Percentiles rank a stretch among this genome's conserved stretches.
phyloP scores from a whole-genome alignment of 2,329 filamentous ascomycete species.

The Aureobasidium vineae region DNA sequence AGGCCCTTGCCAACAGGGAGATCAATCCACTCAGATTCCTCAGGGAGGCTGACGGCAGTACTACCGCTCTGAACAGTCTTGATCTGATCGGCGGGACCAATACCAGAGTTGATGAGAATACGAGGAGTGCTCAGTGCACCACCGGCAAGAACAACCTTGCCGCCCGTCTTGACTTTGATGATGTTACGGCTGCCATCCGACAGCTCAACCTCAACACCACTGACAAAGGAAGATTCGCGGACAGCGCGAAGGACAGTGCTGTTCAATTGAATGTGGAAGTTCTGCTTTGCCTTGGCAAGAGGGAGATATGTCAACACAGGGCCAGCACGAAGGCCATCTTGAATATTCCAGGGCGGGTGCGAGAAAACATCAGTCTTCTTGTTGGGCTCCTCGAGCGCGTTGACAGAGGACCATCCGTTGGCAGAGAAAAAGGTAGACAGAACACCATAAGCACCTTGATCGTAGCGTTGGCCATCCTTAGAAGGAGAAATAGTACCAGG shows the following conservation, averaged over 20 bases:
- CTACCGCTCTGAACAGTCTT: slow-evolving; percentile 31
- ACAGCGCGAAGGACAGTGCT: slow-evolving; percentile 49
- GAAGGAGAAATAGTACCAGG: slow-evolving; percentile 49
- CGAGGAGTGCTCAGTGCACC: slow-evolving; percentile 37
- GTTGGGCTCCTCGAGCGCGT: slow-evolving; percentile 48
- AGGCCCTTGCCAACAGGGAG: slow-evolving; percentile 37
- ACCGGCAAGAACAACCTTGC: slow-evolving; percentile 41
- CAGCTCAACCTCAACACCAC: slow-evolving; percentile 43
- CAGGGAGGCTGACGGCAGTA: slow-evolving; percentile 30
- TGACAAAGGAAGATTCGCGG: slow-evolving; percentile 43
- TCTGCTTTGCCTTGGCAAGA: slow-evolving; percentile 42
- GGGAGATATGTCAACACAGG: slow-evolving; percentile 53
- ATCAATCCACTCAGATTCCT: slow-evolving; percentile 34
- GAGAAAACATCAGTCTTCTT: slow-evolving; percentile 52
- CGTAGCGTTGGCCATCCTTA: slow-evolving; percentile 47
- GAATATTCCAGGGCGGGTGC: slow-evolving; percentile 51
- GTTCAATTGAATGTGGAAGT: slow-evolving; percentile 49
- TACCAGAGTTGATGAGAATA: slow-evolving; percentile 45
- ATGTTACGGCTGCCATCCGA: slow-evolving; percentile 27
- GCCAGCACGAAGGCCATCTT: slow-evolving; percentile 52
- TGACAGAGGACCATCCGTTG: slow-evolving; percentile 50
- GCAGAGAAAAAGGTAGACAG: slow-evolving; percentile 53
- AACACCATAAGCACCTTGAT: slow-evolving; percentile 51
- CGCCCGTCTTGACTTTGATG: slow-evolving; percentile 36
- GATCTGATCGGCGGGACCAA: slow-evolving; percentile 49